Percentiles rank a stretch among this genome's conserved stretches.
phyloP scores from a whole-genome alignment of 2,329 filamentous ascomycete genomes.

The Grosmannia huntii region DNA sequence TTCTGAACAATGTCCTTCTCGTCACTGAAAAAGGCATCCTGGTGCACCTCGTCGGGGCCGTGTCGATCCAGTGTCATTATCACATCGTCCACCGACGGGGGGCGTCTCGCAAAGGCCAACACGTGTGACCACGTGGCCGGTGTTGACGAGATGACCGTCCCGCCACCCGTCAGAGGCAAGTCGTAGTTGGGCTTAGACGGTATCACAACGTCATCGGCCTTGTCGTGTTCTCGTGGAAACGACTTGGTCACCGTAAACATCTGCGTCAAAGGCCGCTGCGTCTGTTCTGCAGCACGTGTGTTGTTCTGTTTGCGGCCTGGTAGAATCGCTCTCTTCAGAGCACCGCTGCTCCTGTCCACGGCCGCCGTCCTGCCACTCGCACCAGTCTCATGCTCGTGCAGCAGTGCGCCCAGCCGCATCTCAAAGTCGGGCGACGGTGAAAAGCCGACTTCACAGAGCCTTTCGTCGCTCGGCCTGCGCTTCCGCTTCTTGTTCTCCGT shows the following conservation, averaged over 20 bases:
- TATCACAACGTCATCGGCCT: background rate
- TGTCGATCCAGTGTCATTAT: slow-evolving; percentile 1
- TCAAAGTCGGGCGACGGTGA: slow-evolving; percentile 7
- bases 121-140: background rate
- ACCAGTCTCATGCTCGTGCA: background rate
- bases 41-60: slow-evolving; percentile 58
- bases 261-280: background rate
- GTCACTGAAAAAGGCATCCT: slow-evolving; percentile 73
- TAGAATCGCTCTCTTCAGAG: background rate
- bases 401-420: background rate
- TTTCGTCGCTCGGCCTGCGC: background rate
- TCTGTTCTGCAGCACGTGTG: background rate
- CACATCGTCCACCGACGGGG: background rate
- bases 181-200: background rate
- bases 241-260: background rate
- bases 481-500: slow-evolving; percentile 4
- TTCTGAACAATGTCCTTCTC: slow-evolving; percentile 62
- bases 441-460: background rate
- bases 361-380: background rate
- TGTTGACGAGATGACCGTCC: background rate
- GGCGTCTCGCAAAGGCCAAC: background rate
- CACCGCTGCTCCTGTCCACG: background rate
- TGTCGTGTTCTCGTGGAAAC: background rate
- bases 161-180: background rate
- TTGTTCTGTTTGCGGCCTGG: background rate